Conservation (phyloP, 2,329 filamentous ascomycete species). For the Ambrosiella xylebori region DNA sequence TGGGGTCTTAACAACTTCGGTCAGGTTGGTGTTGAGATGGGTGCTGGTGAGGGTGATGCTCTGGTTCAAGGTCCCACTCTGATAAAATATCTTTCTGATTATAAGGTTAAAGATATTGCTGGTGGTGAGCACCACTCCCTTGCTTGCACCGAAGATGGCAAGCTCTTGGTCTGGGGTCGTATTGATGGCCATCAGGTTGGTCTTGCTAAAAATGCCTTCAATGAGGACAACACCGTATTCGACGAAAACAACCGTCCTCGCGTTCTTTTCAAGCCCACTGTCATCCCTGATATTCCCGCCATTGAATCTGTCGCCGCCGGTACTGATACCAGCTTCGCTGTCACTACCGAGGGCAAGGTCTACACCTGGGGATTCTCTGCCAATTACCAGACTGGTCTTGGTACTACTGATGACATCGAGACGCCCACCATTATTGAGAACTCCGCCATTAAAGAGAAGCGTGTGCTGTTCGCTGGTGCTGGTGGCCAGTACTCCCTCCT, state of each 20-base stretch:
- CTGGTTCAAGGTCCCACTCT: constrained; percentile 48
- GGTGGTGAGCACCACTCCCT: constrained; percentile 56
- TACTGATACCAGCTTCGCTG: constrained; percentile 56
- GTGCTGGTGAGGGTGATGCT: constrained; percentile 32
- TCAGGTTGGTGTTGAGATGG: constrained; percentile 48
- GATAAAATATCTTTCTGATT: constrained; percentile 46
- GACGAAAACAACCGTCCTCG: constrained; percentile 46
- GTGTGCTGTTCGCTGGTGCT: constrained; percentile 63
- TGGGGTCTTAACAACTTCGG: constrained; percentile 84
- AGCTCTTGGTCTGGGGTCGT: constrained; percentile 44
- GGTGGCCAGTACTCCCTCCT: constrained; percentile 69
- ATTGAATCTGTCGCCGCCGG: constrained; percentile 37
- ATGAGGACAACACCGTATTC: constrained; percentile 37
- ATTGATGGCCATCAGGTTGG: constrained; percentile 37
- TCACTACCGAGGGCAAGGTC: constrained; percentile 52
- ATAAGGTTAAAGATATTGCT: constrained; percentile 48
- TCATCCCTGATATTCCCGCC: constrained; percentile 14
- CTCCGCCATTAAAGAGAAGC: constrained; percentile 58
- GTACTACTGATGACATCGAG: constrained; percentile 47
- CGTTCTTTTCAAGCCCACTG: constrained; percentile 35
- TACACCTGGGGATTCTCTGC: constrained; percentile 69
- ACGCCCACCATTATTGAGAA: constrained; percentile 50
- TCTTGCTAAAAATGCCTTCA: constrained; percentile 33
- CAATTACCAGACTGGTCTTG: constrained; percentile 65
- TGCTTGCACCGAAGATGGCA: constrained; percentile 38